Conservation (phyloP, 2,329 filamentous ascomycete genomes). For the Trichocomaceae sp. region DNA sequence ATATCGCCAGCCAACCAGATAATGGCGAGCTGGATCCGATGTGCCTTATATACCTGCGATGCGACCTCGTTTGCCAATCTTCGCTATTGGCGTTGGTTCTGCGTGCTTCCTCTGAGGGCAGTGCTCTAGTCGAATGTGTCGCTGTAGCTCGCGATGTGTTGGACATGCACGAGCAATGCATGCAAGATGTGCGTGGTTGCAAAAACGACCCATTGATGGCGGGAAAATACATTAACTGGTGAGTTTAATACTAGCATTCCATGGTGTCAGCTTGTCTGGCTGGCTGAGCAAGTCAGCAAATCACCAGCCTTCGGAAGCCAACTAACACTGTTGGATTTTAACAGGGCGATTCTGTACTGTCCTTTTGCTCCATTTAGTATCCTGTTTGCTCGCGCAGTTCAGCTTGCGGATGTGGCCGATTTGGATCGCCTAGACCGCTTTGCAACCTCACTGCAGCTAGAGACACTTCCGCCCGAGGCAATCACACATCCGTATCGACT, state of each 20-base stretch:
- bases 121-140: slow-evolving; percentile 1
- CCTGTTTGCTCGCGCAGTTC: slow-evolving; percentile 7
- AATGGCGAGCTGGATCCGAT: too few relatives aligned
- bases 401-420: slow-evolving; percentile 2
- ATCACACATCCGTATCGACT: slow-evolving; percentile 6
- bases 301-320: not conserved
- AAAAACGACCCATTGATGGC: not conserved
- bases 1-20: too few relatives aligned
- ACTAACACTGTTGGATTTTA: too few relatives aligned
- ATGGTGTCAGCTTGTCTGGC: too few relatives aligned
- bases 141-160: slow-evolving; percentile 7
- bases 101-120: not conserved
- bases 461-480: not conserved
- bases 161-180: slow-evolving; percentile 6
- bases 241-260: too few relatives aligned
- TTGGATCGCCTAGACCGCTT: slow-evolving; percentile 3
- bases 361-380: too few relatives aligned
- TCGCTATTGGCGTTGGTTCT: too few relatives aligned
- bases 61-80: too few relatives aligned
- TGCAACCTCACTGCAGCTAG: not conserved
- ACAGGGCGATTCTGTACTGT: too few relatives aligned
- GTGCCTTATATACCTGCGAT: too few relatives aligned
- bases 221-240: slow-evolving; percentile 1
- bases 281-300: too few relatives aligned
- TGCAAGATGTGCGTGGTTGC: slow-evolving; percentile 4